A percentile compares a stretch with the other conserved stretches of the same genome.
Evolutionary conservation across 2,329 filamentous ascomycete genomes (phyloP).

Genomic region (Hypomyces rosellus): DNA sequence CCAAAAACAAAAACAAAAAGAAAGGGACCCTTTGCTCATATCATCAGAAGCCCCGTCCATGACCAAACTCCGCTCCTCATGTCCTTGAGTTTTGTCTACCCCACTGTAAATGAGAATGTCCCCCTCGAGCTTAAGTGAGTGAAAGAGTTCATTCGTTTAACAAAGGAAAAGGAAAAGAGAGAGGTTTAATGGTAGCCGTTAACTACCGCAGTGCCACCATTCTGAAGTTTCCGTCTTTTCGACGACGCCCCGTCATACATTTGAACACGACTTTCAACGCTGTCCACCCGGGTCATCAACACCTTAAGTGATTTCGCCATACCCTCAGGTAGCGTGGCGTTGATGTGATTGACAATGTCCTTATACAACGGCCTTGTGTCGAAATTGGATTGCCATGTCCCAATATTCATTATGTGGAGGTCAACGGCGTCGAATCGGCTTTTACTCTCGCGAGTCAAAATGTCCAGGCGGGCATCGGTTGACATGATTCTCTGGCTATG

Average conservation of each 20-base stretch:
- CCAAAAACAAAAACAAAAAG: no score
- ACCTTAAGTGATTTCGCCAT: slow-evolving; percentile 14
- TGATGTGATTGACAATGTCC: slow-evolving; percentile 33
- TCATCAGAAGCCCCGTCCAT: no score
- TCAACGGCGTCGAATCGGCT: background rate
- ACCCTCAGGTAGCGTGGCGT: slow-evolving; percentile 20
- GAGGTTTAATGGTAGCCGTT: background rate
- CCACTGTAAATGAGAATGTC: no score
- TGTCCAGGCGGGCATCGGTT: background rate
- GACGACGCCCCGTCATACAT: background rate
- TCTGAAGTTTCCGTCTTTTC: slow-evolving; percentile 10
- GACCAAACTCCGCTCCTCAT: no score
- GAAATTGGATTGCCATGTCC: slow-evolving; percentile 45
- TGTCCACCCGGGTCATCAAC: slow-evolving; percentile 6
- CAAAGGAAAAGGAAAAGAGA: background rate
- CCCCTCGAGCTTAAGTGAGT: no score
- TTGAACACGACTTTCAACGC: background rate
- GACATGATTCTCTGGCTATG: slow-evolving; percentile 12
- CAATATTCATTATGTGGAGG: slow-evolving; percentile 30
- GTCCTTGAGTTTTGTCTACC: no score
- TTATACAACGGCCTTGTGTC: slow-evolving; percentile 36
- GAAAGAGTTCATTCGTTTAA: no score
- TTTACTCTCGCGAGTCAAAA: background rate
- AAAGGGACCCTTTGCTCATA: no score
- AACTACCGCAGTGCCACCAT: background rate